A percentile compares a stretch with the other conserved stretches of the same genome.
These are phyloP conservation scores for Cryphonectria naterciae DNA, from an alignment of 2,329 filamentous ascomycete genomes.

Conservation along the genomic window DNA sequence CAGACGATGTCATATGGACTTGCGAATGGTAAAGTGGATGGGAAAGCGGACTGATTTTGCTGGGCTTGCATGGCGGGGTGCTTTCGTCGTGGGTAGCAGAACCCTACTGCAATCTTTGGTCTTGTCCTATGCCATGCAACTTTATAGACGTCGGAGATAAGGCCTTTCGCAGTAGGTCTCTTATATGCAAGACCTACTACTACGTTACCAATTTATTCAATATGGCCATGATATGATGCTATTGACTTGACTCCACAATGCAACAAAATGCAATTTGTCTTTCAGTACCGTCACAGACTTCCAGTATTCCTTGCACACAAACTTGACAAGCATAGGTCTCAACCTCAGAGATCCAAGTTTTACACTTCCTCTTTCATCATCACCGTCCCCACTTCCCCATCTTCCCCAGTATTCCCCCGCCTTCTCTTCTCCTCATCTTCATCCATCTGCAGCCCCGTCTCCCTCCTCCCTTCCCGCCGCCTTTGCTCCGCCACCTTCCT, in stretches of 20 bases:
- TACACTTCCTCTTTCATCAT: neutral
- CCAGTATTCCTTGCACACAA: neutral
- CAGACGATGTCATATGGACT: neutral
- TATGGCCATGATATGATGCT: neutral
- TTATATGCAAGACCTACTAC: neutral
- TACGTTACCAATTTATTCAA: neutral
- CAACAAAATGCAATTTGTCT: neutral
- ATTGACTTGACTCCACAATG: neutral
- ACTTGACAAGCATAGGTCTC: neutral
- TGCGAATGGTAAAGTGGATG: neutral
- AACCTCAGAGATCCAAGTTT: neutral
- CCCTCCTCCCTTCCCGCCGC: constrained; percentile 2
- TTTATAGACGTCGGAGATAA: neutral
- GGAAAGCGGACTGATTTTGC: neutral
- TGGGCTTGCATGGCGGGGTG: neutral
- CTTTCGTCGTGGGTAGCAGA: no score
- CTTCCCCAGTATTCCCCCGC: neutral
- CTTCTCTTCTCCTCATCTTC: neutral
- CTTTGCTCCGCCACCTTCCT: constrained; percentile 44
- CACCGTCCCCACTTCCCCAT: neutral
- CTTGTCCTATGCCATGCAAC: neutral
- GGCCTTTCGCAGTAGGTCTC: neutral
- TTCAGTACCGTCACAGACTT: neutral
- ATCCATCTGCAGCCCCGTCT: neutral
- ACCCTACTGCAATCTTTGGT: neutral